phyloP scores from a whole-genome alignment of 495 filamentous ascomycete species.

The Darksidea phi region DNA sequence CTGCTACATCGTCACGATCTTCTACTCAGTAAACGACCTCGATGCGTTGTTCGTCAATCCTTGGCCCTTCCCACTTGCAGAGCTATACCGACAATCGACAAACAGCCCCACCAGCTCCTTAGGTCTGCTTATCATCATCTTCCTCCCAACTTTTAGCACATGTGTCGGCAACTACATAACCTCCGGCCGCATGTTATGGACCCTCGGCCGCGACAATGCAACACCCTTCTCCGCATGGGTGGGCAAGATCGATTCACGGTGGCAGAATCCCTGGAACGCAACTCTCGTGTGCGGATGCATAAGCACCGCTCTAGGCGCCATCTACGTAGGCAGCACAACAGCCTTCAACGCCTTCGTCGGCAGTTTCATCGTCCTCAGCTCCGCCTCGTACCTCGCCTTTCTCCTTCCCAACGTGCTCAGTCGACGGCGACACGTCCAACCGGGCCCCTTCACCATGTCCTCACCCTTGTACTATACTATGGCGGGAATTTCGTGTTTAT shows the following conservation, averaged over 20 bases:
- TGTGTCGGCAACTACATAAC: slow-evolving; percentile 70
- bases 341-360: slow-evolving; percentile 77
- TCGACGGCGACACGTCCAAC: slow-evolving; percentile 59
- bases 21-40: slow-evolving; percentile 69
- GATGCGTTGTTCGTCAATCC: slow-evolving; percentile 54
- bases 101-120: slow-evolving; percentile 55
- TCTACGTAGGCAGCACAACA: slow-evolving; percentile 68
- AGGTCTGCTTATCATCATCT: slow-evolving; percentile 69
- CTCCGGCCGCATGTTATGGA: slow-evolving; percentile 82
- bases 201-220: slow-evolving; percentile 71
- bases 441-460: slow-evolving; percentile 70
- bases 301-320: slow-evolving; percentile 66
- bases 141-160: slow-evolving; percentile 62
- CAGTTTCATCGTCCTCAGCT: slow-evolving; percentile 71
- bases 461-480: slow-evolving; percentile 56
- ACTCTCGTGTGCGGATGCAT: slow-evolving; percentile 63
- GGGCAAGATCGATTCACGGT: slow-evolving; percentile 49
- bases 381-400: slow-evolving; percentile 70
- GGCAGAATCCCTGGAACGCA: slow-evolving; percentile 66
- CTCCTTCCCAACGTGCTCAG: slow-evolving; percentile 73
- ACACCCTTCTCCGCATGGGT: slow-evolving; percentile 55
- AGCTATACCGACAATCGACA: slow-evolving; percentile 78
- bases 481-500: slow-evolving; percentile 58
- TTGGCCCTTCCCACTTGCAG: slow-evolving; percentile 69
- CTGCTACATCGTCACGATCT: slow-evolving; percentile 69